These are phyloP conservation scores for Acephala macrosclerotiorum DNA, from an alignment of 2,329 filamentous ascomycete genomes.

Conservation along the genomic window DNA sequence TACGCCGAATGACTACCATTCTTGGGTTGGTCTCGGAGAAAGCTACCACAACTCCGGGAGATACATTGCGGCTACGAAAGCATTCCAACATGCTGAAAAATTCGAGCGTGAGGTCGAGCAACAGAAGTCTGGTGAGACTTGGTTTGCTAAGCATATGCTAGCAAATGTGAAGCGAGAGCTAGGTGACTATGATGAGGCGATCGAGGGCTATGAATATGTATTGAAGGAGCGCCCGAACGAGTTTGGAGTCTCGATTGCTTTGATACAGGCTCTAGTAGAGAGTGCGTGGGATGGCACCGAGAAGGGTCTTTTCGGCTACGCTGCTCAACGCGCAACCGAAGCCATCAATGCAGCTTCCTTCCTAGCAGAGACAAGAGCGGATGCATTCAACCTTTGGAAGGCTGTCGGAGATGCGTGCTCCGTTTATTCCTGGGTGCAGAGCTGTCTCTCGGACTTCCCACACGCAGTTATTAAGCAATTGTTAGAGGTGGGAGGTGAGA, in stretches of 20 bases:
- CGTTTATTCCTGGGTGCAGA: constrained; percentile 81
- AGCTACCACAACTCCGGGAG: constrained; percentile 94
- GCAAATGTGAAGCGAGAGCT: constrained; percentile 93
- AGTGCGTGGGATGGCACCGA: constrained; percentile 79
- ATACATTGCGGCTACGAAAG: constrained; percentile 92
- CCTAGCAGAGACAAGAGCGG: constrained; percentile 65
- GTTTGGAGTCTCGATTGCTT: constrained; percentile 84
- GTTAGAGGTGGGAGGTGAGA: constrained; percentile 59
- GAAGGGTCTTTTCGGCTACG: constrained; percentile 86
- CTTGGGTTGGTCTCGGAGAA: constrained; percentile 96
- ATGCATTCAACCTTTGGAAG: constrained; percentile 96
- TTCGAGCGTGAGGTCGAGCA: constrained; percentile 68
- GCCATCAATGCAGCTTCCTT: constrained; percentile 72
- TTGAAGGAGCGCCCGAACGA: constrained; percentile 73
- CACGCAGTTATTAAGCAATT: constrained; percentile 62
- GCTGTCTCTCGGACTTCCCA: constrained; percentile 69
- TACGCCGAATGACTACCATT: constrained; percentile 87
- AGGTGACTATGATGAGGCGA: constrained; percentile 86
- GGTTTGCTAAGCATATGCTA: constrained; percentile 97
- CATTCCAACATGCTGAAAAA: constrained; percentile 83
- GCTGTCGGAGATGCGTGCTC: constrained; percentile 87
- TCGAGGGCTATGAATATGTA: constrained; percentile 78
- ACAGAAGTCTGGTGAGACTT: constrained; percentile 71
- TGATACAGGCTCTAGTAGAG: constrained; percentile 89
- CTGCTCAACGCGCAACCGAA: constrained; percentile 72